Evolutionary conservation across 345 rosid species (phyloP).

Genomic region (Geranium brycei): DNA sequence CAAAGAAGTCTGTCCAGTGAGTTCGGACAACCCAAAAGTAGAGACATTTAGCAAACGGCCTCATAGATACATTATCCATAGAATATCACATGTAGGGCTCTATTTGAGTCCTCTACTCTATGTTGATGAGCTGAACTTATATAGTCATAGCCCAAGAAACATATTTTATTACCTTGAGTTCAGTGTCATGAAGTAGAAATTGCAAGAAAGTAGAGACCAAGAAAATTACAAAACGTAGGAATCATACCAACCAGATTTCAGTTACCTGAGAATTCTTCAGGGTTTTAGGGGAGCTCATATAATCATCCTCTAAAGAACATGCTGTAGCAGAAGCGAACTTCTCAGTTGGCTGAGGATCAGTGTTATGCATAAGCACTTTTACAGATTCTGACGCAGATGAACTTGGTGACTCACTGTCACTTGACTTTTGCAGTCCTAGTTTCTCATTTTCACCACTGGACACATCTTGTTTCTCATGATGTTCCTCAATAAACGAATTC

Average conservation of each 20-base stretch:
- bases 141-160: no score
- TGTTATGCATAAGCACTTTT: constrained; percentile 10
- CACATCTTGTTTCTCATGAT: constrained; percentile 13
- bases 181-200: no score
- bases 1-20: no score
- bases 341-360: constrained; percentile 44
- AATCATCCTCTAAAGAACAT: constrained; percentile 4
- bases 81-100: no score
- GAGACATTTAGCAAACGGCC: no score
- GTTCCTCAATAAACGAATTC: constrained; percentile 22
- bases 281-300: constrained; percentile 21
- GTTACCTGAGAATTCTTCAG: constrained; percentile 46
- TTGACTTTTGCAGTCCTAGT: constrained; percentile 21
- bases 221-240: no score
- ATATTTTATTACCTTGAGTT: no score
- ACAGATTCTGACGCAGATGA: constrained; percentile 24
- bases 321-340: constrained; percentile 20
- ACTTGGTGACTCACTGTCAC: constrained; percentile 16
- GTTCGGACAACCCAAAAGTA: no score
- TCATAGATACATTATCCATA: no score
- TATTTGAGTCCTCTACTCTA: no score
- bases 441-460: constrained; percentile 15
- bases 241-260: neutral
- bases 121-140: no score
- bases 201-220: no score